Percentiles rank a stretch among this genome's conserved stretches.
phyloP scores from a whole-genome alignment of 805 yeast species.

The Candida coquimbonensis region DNA sequence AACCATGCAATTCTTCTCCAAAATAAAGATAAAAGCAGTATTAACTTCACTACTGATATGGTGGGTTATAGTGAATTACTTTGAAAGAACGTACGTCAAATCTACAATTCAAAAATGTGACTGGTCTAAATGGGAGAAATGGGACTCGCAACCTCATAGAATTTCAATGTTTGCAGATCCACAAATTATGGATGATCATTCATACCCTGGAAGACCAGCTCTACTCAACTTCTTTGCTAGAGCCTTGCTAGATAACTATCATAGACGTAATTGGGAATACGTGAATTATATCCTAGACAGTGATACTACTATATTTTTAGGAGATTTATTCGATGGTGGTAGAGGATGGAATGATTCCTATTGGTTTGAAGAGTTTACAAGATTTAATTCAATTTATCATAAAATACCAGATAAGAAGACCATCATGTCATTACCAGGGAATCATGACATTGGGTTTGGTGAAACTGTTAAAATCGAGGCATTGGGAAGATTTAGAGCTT shows the following conservation, averaged over 20 bases:
- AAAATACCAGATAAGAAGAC: conserved; percentile 38
- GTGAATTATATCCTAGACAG: conserved; percentile 59
- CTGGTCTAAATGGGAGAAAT: conserved; percentile 66
- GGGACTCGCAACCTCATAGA: conserved; percentile 42
- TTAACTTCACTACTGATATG: conserved; percentile 28
- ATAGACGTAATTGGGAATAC: conserved; percentile 64
- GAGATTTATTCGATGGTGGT: conserved; percentile 94
- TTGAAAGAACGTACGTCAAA: conserved; percentile 46
- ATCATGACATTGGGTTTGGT: conserved; percentile 96
- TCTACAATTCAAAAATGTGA: conserved; percentile 39
- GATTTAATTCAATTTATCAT: conserved; percentile 68
- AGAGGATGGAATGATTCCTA: conserved; percentile 69
- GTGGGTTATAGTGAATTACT: conserved; percentile 40
- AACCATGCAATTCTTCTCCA: neutral
- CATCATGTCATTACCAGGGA: conserved; percentile 66
- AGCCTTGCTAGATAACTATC: conserved; percentile 66
- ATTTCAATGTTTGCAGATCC: conserved; percentile 84
- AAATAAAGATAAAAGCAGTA: conserved; percentile 9
- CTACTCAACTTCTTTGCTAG: conserved; percentile 48
- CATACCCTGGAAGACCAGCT: conserved; percentile 69
- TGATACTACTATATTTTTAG: conserved; percentile 70
- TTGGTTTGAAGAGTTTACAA: conserved; percentile 63
- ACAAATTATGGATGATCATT: conserved; percentile 81
- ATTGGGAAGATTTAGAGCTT: conserved; percentile 54
- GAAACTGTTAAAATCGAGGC: conserved; percentile 53